Evolutionary conservation across 2,329 filamentous ascomycete genomes (phyloP).

Genomic region (Neofusicoccum parvum): DNA sequence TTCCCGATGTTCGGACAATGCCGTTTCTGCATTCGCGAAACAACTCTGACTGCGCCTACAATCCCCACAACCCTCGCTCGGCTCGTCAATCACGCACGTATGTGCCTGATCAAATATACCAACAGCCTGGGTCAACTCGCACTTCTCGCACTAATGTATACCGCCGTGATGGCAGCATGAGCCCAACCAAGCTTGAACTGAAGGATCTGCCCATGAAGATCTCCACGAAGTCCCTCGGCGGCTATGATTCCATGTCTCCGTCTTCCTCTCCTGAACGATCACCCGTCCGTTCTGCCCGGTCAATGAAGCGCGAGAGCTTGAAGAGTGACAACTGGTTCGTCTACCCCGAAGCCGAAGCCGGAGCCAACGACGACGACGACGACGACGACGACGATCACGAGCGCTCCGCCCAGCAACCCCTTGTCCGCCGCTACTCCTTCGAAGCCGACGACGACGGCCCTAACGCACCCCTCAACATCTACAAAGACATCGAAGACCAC

Average conservation of each 20-base stretch:
- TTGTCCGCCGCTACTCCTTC: slow-evolving; percentile 15
- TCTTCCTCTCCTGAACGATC: slow-evolving; percentile 25
- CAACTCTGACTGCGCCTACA: slow-evolving; percentile 61
- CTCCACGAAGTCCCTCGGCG: slow-evolving; percentile 32
- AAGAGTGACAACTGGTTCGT: slow-evolving; percentile 54
- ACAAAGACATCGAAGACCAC: slow-evolving; percentile 23
- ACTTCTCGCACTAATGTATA: slow-evolving; percentile 30
- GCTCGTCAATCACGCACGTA: slow-evolving; percentile 59
- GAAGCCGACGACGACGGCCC: slow-evolving; percentile 17
- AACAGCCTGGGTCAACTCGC: slow-evolving; percentile 36
- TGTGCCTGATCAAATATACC: slow-evolving; percentile 53
- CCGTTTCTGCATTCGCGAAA: slow-evolving; percentile 80
- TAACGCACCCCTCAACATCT: neutral
- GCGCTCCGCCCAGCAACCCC: neutral
- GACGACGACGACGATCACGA: neutral
- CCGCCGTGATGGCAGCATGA: slow-evolving; percentile 5
- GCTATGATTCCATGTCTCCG: slow-evolving; percentile 26
- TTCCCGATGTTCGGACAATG: slow-evolving; percentile 55
- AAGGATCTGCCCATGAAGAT: slow-evolving; percentile 30
- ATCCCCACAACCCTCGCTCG: slow-evolving; percentile 52
- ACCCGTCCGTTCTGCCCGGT: slow-evolving; percentile 26
- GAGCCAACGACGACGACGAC: neutral
- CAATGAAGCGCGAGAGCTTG: slow-evolving; percentile 30
- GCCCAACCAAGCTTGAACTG: neutral
- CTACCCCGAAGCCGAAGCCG: slow-evolving; percentile 23